Base-by-base conservation (phyloP, 2,329 filamentous ascomycete genomes). In the Graphiopsis chlorocephala region DNA sequence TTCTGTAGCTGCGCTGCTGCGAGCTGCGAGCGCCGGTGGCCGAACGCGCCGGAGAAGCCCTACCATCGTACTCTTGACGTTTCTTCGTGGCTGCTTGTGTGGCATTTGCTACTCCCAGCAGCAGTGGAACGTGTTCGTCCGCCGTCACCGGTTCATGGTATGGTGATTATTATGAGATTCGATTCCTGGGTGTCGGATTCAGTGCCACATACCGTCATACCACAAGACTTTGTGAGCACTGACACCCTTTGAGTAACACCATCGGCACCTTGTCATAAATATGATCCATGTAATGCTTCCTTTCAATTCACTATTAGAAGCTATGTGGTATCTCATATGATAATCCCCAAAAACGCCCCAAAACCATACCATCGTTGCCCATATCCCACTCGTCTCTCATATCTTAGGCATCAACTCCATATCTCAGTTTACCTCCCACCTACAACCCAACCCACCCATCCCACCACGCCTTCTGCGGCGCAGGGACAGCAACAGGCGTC, bases 401-500 rank as follows among this genome's bases (percentile, higher is more conserved):
- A 14, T 17, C 25, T 23, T 20, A 20, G 31, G 12, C 6, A 25
- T 10, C 17, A 29, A 25, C 7, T 53, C 28, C 7, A n/a, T 11
- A n/a, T 7, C 29, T 20, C 50, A n/a, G n/a, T n/a, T n/a, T n/a
- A 53, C n/a, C 28, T 28, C 26, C 29, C 7, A 29, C 50, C 7
- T 20, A 53, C 15, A 20, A n/a, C 10, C 55, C 33, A 45, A 58
- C 33, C 55, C 55, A 58, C 2, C 55, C 35, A 38, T 62, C 63
- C 47, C 66, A 42, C 61, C 61, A 66, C 20, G 65, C 65, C 35
- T 42, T 63, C 29, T 56, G 45, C 20, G 68, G 68, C 31, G 67
- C 60, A 57, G 66, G 66, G 8, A 69, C 64, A 28, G 68, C 68
- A 29, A 64, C 38, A 20, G 66, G 64, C 29, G 59, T 59, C 20